Evolutionary conservation across 331 rosid species (phyloP), one percentile per base, ranked within the genome.

Genomic region (Cydonia oblonga): DNA sequence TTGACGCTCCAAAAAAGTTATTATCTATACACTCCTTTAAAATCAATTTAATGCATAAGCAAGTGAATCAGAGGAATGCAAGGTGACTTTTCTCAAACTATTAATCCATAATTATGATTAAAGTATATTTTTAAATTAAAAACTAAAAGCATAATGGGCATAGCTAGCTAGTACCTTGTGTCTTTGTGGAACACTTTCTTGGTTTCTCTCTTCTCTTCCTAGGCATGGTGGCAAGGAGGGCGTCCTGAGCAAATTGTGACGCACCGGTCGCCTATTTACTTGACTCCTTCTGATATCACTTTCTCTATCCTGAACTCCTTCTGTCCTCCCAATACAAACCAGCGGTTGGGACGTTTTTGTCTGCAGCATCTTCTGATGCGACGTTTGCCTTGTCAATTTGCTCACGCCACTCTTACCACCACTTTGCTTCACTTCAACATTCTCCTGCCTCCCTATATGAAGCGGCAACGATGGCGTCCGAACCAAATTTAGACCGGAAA

Each of bases 191-290:
- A 71, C 54, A 38, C 38, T 35, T 2, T 60, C 78, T 66, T 67
- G 85, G 57, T 53, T 75, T 71, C 65, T 76, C 60, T 85, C 88
- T 5, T 83, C 85, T 76, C 82, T 82, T 35, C 85, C 81, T 42
- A 76, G 42, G 20, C 72, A 76, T 10, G 89, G 88, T 49, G 97
- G 96, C 70, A 93, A 79, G 40, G 96, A 90, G 19, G 96, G 96
- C 69, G 95, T 84, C 82, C 97, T 90, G 44, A 84, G 82, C 60
- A 89, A 52, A 71, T 64, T 70, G 24, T 53, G 42, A 10, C 46
- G 69, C 71, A 29, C 15, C 29, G 35, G 30, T 8, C 69, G 76
- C 69, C 64, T 20, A 9, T 16, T 58, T 15, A 42, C 46, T 49
- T 58, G 73, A 40, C 56, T 80, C 42, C 77, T 81, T 64, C 68